phyloP scores from a whole-genome alignment of 768 basidiomycete species.

The Porpolomopsis calyptriformis region DNA sequence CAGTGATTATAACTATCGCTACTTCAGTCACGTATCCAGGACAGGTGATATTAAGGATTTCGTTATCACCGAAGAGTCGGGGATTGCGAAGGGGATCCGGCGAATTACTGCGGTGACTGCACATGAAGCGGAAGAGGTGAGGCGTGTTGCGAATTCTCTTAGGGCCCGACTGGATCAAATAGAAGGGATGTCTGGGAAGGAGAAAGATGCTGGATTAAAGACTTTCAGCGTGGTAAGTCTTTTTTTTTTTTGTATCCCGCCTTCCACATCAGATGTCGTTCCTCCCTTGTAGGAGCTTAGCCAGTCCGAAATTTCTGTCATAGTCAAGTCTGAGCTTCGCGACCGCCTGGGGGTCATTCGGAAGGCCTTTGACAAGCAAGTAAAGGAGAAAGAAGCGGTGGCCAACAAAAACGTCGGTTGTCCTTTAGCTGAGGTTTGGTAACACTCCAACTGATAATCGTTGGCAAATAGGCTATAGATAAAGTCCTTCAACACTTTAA shows the following conservation, averaged over 20 bases:
- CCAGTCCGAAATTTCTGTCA: conserved; percentile 79
- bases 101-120: conserved; percentile 92
- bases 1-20: conserved; percentile 1
- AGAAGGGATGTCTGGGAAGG: conserved; percentile 53
- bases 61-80: conserved; percentile 89
- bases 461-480: conserved; percentile 49
- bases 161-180: conserved; percentile 52
- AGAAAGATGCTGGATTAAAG: conserved; percentile 85
- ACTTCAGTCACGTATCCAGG: conserved; percentile 75
- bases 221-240: conserved; percentile 57
- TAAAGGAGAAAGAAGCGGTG: conserved; percentile 70
- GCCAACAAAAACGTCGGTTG: conserved; percentile 63
- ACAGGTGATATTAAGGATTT: conserved; percentile 97
- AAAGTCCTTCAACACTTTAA: conserved; percentile 63
- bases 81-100: conserved; percentile 96
- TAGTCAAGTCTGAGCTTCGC: conserved; percentile 70
- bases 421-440: not conserved
- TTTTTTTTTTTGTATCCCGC: not conserved
- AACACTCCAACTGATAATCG: not conserved
- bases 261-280: not conserved
- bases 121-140: conserved; percentile 79
- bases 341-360: conserved; percentile 62
- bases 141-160: conserved; percentile 53
- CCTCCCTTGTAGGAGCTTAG: conserved; percentile 67
- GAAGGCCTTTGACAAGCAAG: conserved; percentile 75